A percentile compares a stretch with the other conserved stretches of the same genome.
phyloP scores from a whole-genome alignment of 805 yeast species.

The Metschnikowia amazonensis region DNA sequence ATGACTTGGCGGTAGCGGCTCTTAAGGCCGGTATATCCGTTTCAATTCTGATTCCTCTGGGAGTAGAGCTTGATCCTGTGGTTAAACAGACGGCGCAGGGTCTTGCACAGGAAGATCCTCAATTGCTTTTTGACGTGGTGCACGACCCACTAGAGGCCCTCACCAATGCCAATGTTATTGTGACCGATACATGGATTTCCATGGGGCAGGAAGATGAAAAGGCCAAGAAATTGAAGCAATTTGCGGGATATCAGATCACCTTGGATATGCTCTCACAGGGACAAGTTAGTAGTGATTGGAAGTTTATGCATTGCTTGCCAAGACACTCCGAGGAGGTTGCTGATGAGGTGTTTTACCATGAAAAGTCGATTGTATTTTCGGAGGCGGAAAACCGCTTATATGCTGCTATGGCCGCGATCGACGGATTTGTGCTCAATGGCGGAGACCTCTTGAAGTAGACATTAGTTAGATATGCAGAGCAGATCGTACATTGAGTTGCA shows the following conservation, averaged over 20 bases:
- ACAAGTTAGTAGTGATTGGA: constrained; percentile 63
- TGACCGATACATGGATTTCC: constrained; percentile 95
- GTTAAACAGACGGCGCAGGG: constrained; percentile 51
- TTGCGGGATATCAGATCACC: constrained; percentile 83
- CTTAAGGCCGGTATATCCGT: constrained; percentile 80
- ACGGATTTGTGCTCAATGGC: constrained; percentile 74
- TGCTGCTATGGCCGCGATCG: constrained; percentile 93
- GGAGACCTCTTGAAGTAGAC: constrained; percentile 18
- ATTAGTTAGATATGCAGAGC: not conserved
- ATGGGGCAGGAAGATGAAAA: constrained; percentile 95
- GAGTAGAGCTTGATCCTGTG: constrained; percentile 55
- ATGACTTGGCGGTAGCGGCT: constrained; percentile 87
- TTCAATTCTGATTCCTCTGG: constrained; percentile 78
- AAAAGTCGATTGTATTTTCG: constrained; percentile 76
- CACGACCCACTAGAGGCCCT: constrained; percentile 78
- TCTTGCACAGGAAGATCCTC: constrained; percentile 41
- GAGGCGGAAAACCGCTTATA: constrained; percentile 96
- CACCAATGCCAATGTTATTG: constrained; percentile 71
- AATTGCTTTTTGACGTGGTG: constrained; percentile 46
- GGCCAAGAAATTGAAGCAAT: constrained; percentile 66
- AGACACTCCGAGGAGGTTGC: constrained; percentile 92
- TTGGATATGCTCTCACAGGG: constrained; percentile 56
- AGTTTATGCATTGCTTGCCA: constrained; percentile 97
- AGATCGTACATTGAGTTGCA: not conserved
- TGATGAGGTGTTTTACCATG: constrained; percentile 87